Conservation (phyloP, 1,284 basidiomycete genomes). For the Coniferiporia sulphurascens region DNA sequence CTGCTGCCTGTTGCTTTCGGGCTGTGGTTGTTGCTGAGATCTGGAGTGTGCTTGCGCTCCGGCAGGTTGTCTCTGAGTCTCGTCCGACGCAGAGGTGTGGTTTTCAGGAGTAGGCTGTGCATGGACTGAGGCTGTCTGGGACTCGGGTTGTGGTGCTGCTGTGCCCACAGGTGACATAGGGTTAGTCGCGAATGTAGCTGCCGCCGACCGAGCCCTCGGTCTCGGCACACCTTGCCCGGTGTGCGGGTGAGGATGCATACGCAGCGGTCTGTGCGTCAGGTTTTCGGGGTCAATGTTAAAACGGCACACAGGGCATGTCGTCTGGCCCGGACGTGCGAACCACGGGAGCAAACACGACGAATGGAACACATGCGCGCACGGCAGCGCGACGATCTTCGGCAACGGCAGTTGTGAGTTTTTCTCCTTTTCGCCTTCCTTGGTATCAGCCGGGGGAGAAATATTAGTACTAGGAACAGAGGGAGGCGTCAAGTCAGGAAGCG, state of each 20-base stretch:
- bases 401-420: slow-evolving; percentile 13
- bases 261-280: slow-evolving; percentile 45
- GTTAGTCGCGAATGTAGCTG: slow-evolving; percentile 6
- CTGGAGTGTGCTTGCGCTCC: not conserved
- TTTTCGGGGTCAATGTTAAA: slow-evolving; percentile 77
- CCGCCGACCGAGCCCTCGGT: not conserved
- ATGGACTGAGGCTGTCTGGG: not conserved
- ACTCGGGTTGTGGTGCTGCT: slow-evolving; percentile 13
- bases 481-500: not conserved
- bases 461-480: not conserved
- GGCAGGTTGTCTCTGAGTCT: too few species aligned
- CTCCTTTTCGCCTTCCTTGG: slow-evolving; percentile 22
- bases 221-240: slow-evolving; percentile 18
- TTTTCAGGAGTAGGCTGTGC: not conserved
- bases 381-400: slow-evolving; percentile 54
- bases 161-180: slow-evolving; percentile 4
- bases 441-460: slow-evolving; percentile 19
- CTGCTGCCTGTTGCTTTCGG: not conserved
- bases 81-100: not conserved
- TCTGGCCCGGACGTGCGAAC: slow-evolving; percentile 70
- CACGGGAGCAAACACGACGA: slow-evolving; percentile 70
- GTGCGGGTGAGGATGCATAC: not conserved
- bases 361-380: slow-evolving; percentile 77
- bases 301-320: slow-evolving; percentile 75
- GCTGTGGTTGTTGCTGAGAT: slow-evolving; percentile 14